A percentile compares a stretch with the other conserved stretches of the same genome.
Conservation (phyloP, 2,329 filamentous ascomycete species). For the Trichoderma afroharzianum region DNA sequence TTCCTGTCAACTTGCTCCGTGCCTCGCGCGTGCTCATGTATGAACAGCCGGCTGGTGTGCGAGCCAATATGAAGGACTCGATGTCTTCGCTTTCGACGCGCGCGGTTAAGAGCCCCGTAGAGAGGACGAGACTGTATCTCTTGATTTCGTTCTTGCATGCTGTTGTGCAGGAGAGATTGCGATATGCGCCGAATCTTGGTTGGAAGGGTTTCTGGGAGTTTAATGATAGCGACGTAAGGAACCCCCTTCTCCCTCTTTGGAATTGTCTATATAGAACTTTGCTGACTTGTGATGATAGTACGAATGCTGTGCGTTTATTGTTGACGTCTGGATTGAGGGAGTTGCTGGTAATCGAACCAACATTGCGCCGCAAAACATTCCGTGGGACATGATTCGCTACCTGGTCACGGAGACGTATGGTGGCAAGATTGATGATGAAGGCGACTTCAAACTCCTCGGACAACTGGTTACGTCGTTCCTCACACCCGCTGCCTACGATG, state of each 20-base stretch:
- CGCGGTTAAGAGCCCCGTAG: slow-evolving; percentile 77
- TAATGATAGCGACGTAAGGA: slow-evolving; percentile 94
- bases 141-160: slow-evolving; percentile 93
- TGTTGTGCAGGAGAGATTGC: slow-evolving; percentile 88
- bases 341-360: slow-evolving; percentile 84
- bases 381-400: slow-evolving; percentile 92
- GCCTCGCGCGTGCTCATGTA: slow-evolving; percentile 95
- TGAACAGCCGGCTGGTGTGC: slow-evolving; percentile 93
- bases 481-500: slow-evolving; percentile 85
- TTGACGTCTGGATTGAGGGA: slow-evolving; percentile 88
- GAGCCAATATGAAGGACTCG: slow-evolving; percentile 98
- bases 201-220: slow-evolving; percentile 99
- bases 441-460: slow-evolving; percentile 71
- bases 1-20: slow-evolving; percentile 90
- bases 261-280: background rate
- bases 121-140: slow-evolving; percentile 85
- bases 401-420: slow-evolving; percentile 94
- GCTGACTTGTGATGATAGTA: slow-evolving; percentile 54
- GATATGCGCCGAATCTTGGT: slow-evolving; percentile 88
- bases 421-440: slow-evolving; percentile 92
- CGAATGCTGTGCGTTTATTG: slow-evolving; percentile 93
- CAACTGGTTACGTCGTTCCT: slow-evolving; percentile 73
- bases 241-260: background rate
- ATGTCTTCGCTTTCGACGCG: slow-evolving; percentile 76
- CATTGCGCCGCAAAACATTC: slow-evolving; percentile 87